Conservation (phyloP, 2,329 filamentous ascomycete genomes). For the Exophiala alcalophila region DNA sequence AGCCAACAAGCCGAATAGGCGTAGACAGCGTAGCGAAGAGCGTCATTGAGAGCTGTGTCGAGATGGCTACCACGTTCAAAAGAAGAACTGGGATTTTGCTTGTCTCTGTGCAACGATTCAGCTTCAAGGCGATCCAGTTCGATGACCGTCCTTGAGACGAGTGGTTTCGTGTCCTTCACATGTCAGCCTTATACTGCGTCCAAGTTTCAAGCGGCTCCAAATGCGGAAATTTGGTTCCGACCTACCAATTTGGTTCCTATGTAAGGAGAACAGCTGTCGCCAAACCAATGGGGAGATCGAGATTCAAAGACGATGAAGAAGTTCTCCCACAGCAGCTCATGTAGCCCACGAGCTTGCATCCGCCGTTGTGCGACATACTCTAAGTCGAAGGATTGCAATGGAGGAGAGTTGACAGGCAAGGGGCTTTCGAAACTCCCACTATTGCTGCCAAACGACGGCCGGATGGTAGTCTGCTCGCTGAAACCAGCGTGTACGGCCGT, state of each 20-base stretch:
- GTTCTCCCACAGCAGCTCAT: conserved; percentile 13
- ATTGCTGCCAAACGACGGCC: neutral
- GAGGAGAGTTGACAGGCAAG: neutral
- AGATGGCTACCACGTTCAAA: no score
- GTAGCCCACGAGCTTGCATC: neutral
- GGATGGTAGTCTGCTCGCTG: neutral
- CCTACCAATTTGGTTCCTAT: conserved; percentile 5
- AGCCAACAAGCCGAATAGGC: conserved; percentile 13
- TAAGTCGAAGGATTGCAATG: conserved; percentile 1
- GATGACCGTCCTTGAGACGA: no score
- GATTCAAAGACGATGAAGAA: conserved; percentile 9
- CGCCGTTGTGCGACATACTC: conserved; percentile 4
- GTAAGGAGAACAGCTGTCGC: conserved; percentile 12
- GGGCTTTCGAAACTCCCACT: neutral
- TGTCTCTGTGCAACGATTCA: no score
- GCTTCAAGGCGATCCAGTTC: no score
- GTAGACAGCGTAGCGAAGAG: conserved; percentile 9
- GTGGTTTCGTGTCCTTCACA: no score
- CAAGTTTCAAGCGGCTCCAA: no score
- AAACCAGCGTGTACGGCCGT: no score
- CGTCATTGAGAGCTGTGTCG: conserved; percentile 3
- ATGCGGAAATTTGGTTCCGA: no score
- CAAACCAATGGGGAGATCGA: conserved; percentile 9
- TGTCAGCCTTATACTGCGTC: no score
- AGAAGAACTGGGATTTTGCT: no score